Percentiles rank a stretch among this genome's conserved stretches.
phyloP scores from a whole-genome alignment of 768 basidiomycete genomes.

The Boletus speciosus region DNA sequence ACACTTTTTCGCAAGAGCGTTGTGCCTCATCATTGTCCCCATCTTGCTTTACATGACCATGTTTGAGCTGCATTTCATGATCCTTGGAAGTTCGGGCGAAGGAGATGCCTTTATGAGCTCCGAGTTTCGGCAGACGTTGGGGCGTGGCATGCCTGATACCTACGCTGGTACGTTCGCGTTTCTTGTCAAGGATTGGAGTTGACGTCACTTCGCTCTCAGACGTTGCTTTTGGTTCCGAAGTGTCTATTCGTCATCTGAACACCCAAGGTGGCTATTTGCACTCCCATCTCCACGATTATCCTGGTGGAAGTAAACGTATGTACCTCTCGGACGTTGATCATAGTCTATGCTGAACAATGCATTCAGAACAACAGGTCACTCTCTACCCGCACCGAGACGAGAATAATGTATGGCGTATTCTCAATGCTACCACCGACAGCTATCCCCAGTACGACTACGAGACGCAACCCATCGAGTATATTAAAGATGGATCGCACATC shows the following conservation, averaged over 20 bases:
- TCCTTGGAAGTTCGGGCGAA: slow-evolving; percentile 87
- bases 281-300: slow-evolving; percentile 89
- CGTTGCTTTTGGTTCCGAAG: slow-evolving; percentile 76
- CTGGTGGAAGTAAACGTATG: slow-evolving; percentile 85
- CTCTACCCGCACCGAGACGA: slow-evolving; percentile 97
- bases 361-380: slow-evolving; percentile 92
- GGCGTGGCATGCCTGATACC: slow-evolving; percentile 88
- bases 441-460: slow-evolving; percentile 48
- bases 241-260: slow-evolving; percentile 87
- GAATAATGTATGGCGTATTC: slow-evolving; percentile 91
- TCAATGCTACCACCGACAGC: slow-evolving; percentile 61
- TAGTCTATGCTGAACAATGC: not conserved
- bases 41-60: slow-evolving; percentile 90
- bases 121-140: slow-evolving; percentile 94
- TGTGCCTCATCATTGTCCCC: slow-evolving; percentile 87
- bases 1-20: slow-evolving; percentile 85
- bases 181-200: not conserved
- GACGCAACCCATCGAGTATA: slow-evolving; percentile 52
- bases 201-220: slow-evolving; percentile 43
- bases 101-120: slow-evolving; percentile 99
- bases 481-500: slow-evolving; percentile 66
- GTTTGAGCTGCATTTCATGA: slow-evolving; percentile 93
- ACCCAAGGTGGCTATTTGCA: slow-evolving; percentile 99
- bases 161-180: slow-evolving; percentile 65
- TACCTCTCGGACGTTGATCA: slow-evolving; percentile 3